Evolutionary conservation across 129 eudicot genomes (phyloP).

Genomic region (Artemisia argyi): DNA sequence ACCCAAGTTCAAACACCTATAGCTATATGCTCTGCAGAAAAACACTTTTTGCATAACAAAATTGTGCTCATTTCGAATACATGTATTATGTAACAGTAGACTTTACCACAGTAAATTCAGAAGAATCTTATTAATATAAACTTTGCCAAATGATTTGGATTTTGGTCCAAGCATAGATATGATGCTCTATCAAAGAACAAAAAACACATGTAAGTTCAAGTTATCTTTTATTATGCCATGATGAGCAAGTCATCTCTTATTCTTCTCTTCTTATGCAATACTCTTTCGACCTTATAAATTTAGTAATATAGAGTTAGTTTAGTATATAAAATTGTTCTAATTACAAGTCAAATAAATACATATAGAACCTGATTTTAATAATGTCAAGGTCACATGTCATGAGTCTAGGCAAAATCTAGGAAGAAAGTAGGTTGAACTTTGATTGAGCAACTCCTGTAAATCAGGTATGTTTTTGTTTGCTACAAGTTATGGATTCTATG

Average conservation of each 20-base stretch:
- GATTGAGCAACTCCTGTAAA: constrained; percentile 14
- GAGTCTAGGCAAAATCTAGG: neutral
- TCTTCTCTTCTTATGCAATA: constrained; percentile 21
- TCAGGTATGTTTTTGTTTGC: constrained; percentile 11
- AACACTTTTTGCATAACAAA: too few species aligned
- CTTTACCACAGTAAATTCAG: too few species aligned
- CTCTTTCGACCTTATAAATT: constrained; percentile 19
- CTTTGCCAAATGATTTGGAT: constrained; percentile 8
- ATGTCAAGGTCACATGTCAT: neutral
- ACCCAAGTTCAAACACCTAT: too few species aligned
- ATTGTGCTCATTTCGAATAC: too few species aligned
- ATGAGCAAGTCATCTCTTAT: constrained; percentile 34
- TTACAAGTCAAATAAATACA: neutral
- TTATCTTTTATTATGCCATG: constrained; percentile 25
- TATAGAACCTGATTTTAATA: neutral
- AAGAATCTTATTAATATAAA: neutral
- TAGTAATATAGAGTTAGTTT: neutral
- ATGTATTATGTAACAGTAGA: too few species aligned
- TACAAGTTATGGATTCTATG: neutral
- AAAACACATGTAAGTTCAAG: constrained; percentile 9
- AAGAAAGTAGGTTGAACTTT: constrained; percentile 12
- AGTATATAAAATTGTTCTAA: neutral
- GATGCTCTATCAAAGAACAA: constrained; percentile 23
- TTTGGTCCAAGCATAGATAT: constrained; percentile 19
- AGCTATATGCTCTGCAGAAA: too few species aligned